Base-by-base conservation (phyloP, 441 rosid species). In the Croton laevigatus region DNA sequence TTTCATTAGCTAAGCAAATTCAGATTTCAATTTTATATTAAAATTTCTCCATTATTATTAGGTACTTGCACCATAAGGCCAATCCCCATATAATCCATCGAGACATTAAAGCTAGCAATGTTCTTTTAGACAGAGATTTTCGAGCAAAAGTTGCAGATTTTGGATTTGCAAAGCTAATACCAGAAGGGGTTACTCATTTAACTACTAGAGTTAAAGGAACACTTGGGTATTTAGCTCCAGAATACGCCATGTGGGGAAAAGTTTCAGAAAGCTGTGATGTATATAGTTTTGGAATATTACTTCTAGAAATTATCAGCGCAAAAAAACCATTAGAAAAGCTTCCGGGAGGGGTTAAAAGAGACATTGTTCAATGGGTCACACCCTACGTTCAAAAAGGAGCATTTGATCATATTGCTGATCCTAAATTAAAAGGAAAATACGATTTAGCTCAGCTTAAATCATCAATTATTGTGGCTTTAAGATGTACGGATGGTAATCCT, bases 11-110 rank as follows among this genome's bases (percentile, higher is more conserved):
- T 11, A 52, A 19, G 9, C 2, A 40, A 36, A 17, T 16, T 65
- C 23, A 68, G 8, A 32, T 8, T 60, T 17, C 6, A 27, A 27
- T 42, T 40, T 2, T 38, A 22, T 55, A 32, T 10, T 53, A 19
- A 1, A 13, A 54, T 55, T 59, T 13, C 46, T 4, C 71, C 49
- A 58, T 55, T 16, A 46, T 34, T 16, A 20, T 54, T 65, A 92
- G 99, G 69, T 92, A 95, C 78, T 83, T 95, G 76, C 99, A 95
- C 80, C 93, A 91, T 68, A 89, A 86, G 40, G 96, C 97, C 40
- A 91, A 81, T 51, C 98, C 98, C 6, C 96, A 85, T 75, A 86
- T 88, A 71, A 88, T 88, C 69, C 96, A 88, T 62, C 73, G 93
- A 70, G 90, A 90, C 71, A 72, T 90, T 78, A 88, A 90, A 79